A percentile compares a stretch with the other conserved stretches of the same genome.
These are phyloP conservation scores for Suillus spraguei DNA, from an alignment of 768 basidiomycete species.

Conservation along the genomic window DNA sequence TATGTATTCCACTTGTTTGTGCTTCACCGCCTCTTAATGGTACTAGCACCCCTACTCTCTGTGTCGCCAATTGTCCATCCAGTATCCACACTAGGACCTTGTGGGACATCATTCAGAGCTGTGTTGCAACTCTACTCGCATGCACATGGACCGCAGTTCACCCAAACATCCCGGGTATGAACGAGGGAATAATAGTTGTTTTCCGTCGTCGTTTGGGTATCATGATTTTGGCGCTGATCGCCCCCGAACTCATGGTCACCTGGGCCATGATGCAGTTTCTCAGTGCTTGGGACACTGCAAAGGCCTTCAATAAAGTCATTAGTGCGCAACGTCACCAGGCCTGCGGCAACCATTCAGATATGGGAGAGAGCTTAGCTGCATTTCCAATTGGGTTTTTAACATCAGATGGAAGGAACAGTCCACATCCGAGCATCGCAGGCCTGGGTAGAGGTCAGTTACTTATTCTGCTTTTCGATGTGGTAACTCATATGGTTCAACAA, in stretches of 20 bases:
- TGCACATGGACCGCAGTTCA: neutral
- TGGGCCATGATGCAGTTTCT: neutral
- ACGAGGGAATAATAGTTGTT: neutral
- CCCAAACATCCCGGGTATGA: neutral
- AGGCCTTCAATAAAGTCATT: neutral
- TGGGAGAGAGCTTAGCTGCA: neutral
- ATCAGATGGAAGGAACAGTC: neutral
- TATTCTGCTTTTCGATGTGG: neutral
- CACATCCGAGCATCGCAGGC: neutral
- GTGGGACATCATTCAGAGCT: neutral
- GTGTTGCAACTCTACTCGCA: neutral
- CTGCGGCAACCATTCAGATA: neutral
- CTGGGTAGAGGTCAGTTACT: neutral
- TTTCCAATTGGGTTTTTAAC: fast-evolving
- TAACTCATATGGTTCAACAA: neutral
- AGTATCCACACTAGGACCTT: neutral
- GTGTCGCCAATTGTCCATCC: neutral
- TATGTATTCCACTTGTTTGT: neutral
- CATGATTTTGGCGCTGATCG: neutral
- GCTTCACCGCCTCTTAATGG: neutral
- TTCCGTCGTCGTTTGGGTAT: neutral
- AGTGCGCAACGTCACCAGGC: neutral
- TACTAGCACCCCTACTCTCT: neutral
- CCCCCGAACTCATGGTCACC: neutral
- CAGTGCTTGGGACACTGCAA: neutral